Evolutionary conservation across 2,329 filamentous ascomycete species (phyloP).

Genomic region (Aspergillus udagawae): DNA sequence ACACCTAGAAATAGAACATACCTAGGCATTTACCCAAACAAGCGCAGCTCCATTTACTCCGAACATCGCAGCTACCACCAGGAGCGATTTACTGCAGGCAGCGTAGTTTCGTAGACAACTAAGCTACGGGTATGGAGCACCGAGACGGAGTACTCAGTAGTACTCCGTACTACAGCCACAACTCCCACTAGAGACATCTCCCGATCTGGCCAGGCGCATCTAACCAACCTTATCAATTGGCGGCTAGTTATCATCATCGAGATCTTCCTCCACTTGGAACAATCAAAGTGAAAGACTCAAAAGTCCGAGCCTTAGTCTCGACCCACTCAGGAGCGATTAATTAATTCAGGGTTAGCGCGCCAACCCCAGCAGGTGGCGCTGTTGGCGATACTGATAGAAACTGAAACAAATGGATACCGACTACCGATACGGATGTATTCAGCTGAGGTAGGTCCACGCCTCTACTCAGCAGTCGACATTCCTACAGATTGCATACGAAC

Average conservation of each 20-base stretch:
- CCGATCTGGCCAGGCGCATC: background rate
- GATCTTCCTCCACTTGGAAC: background rate
- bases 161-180: background rate
- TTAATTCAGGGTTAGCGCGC: conserved; percentile 4
- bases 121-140: background rate
- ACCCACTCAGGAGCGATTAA: background rate
- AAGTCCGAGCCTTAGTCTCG: background rate
- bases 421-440: background rate
- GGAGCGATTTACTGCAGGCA: background rate
- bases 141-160: background rate
- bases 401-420: background rate
- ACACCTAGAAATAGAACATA: background rate
- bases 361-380: background rate
- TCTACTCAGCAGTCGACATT: background rate
- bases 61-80: background rate
- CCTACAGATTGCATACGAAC: background rate
- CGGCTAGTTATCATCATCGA: background rate
- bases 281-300: background rate
- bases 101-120: background rate
- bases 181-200: background rate
- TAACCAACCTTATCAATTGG: background rate
- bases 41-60: background rate
- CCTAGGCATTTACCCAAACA: background rate
- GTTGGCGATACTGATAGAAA: background rate
- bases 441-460: background rate